Evolutionary conservation across 2,329 filamentous ascomycete species (phyloP), one percentile per base, ranked within the genome.

Genomic region (Trichoderma brevicompactum): DNA sequence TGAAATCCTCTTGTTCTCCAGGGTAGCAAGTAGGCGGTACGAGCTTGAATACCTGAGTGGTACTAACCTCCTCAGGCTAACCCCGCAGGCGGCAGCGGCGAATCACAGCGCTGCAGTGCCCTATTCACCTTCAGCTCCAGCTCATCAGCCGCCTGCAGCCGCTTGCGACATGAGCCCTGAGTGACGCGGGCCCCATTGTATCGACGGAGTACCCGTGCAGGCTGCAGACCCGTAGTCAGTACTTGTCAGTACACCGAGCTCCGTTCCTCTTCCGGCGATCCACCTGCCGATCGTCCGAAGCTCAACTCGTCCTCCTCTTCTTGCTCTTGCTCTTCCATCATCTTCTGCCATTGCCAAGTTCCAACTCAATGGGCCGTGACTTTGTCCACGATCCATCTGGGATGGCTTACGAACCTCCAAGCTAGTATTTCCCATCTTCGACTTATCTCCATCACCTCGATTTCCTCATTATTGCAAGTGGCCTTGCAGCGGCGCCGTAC

Each of bases 141-240:
- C 38, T 15, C 36, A 36, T 41, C 48, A n/a, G n/a, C 58, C 58
- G 46, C 58, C 46, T 52, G 58, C 58, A 61, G 58, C 36, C 58
- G 58, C 46, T 52, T 36, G 12, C 32, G 46, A 28, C 23, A 28
- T 28, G 23, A 28, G 5, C 23, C 23, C 23, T 28, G 5, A 2
- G 23, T 28, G 23, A 28, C 23, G 23, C 23, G 23, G 15, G 32
- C 28, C 23, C 2, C 23, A 28, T 28, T 28, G 48, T 62, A 62
- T 43, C 48, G n/a, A 23, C 7, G 12, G 23, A 10, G 59, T 62
- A 62, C 59, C n/a, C 19, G 5, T 49, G 15, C 56, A 41, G 56
- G 56, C 44, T n/a, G 34, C 23, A 15, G 34, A 3, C 36, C 44
- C 7, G 56, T 60, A 60, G 46, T 23, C 13, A 36, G 48, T 60